Conservation (phyloP, 23 red algal species). For the Chondrus crispus region DNA sequence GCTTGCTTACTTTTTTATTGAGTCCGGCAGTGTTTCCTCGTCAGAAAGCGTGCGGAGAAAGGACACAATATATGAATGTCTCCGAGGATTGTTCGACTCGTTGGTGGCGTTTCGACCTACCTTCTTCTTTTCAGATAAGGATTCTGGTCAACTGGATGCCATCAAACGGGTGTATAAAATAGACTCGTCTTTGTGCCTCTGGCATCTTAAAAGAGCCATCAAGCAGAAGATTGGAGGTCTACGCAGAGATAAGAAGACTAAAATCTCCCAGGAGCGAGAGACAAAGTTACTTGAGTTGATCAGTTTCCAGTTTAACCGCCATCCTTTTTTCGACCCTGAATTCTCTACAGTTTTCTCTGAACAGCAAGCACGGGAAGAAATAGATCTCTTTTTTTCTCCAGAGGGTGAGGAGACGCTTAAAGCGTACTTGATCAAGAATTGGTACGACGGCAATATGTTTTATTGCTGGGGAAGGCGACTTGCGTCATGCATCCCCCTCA, state of each 20-base stretch:
- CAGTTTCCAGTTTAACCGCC: too few species aligned
- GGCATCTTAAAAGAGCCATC: neutral
- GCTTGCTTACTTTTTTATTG: neutral
- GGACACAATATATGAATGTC: neutral
- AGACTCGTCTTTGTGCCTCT: neutral
- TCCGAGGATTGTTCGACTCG: neutral
- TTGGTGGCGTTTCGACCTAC: neutral
- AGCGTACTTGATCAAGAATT: neutral
- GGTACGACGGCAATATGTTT: neutral
- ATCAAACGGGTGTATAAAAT: neutral
- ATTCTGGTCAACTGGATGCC: neutral
- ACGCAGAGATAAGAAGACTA: neutral
- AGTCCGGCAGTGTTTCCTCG: neutral
- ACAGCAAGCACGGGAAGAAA: too few species aligned
- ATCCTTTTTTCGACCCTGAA: too few species aligned
- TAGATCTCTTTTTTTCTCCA: too few species aligned
- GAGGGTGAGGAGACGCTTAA: too few species aligned
- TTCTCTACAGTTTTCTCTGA: too few species aligned
- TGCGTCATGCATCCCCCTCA: neutral
- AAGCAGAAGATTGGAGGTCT: neutral
- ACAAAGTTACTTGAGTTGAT: too few species aligned
- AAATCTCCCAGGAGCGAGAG: too few species aligned
- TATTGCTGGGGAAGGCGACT: neutral
- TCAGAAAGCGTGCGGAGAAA: too few species aligned
- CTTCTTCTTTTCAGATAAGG: neutral